These are phyloP conservation scores for Liquidambar formosana DNA, from an alignment of 164 flowering plant species.

Conservation along the genomic window DNA sequence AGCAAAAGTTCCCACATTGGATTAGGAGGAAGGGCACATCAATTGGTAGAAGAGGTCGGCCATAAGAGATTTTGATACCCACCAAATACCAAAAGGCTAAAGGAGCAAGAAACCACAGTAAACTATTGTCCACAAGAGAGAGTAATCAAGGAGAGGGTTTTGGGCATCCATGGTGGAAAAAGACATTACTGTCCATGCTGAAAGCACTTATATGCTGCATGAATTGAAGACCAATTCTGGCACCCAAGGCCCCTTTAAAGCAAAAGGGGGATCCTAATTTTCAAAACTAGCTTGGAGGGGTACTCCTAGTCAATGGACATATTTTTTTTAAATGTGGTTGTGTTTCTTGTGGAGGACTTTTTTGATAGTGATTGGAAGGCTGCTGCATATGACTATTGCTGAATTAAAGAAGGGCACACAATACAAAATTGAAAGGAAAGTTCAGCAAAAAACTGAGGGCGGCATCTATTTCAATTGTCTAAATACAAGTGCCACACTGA, in stretches of 20 bases:
- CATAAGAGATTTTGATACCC: background rate
- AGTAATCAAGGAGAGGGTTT: too few species aligned
- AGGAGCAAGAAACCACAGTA: too few species aligned
- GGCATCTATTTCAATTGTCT: slow-evolving; percentile 3
- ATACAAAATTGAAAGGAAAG: background rate
- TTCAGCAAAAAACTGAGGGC: background rate
- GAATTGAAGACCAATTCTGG: too few species aligned
- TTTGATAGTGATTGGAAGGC: slow-evolving; percentile 14
- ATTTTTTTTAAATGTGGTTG: too few species aligned
- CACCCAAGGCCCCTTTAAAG: too few species aligned
- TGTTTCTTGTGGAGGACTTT: background rate
- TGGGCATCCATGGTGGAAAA: too few species aligned
- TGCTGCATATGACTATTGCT: background rate
- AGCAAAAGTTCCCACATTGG: background rate
- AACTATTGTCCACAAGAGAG: too few species aligned
- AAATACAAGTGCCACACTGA: slow-evolving; percentile 5
- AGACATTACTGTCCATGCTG: too few species aligned
- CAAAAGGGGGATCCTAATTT: background rate
- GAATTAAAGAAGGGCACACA: slow-evolving; percentile 16
- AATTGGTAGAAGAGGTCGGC: background rate
- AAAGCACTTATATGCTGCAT: too few species aligned
- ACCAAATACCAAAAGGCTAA: background rate
- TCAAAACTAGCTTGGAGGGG: background rate
- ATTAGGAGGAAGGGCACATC: slow-evolving; percentile 1
- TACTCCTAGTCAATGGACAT: background rate